Percentiles rank a stretch among this genome's conserved stretches.
phyloP scores from a whole-genome alignment of 23 red algal species.

The Gracilariopsis chorda region DNA sequence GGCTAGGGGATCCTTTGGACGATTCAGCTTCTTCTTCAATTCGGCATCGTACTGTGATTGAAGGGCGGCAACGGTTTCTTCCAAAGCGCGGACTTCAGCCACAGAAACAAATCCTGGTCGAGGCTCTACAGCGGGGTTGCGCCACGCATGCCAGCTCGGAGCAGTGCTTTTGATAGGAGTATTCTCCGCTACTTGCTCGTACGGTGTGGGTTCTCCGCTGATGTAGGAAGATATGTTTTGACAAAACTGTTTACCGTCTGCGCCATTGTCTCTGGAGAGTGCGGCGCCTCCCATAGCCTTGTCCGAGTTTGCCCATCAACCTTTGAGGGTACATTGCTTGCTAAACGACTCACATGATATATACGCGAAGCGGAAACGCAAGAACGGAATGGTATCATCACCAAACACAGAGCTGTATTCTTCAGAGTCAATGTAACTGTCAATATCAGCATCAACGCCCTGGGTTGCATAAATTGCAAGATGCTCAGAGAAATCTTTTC shows the following conservation, averaged over 20 bases:
- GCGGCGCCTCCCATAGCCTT: slow-evolving; percentile 84
- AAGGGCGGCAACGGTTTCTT: slow-evolving; percentile 22
- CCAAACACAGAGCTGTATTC: slow-evolving; percentile 81
- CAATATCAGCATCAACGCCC: slow-evolving; percentile 81
- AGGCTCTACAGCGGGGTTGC: slow-evolving; percentile 58
- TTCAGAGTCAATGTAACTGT: slow-evolving; percentile 66
- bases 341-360: slow-evolving; percentile 76
- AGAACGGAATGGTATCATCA: slow-evolving; percentile 61
- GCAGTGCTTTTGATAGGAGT: slow-evolving; percentile 66
- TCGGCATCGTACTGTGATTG: slow-evolving; percentile 45
- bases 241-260: slow-evolving; percentile 63
- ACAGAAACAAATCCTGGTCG: slow-evolving; percentile 54
- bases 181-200: slow-evolving; percentile 70
- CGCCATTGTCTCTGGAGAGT: slow-evolving; percentile 70
- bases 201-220: slow-evolving; percentile 29
- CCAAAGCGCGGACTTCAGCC: slow-evolving; percentile 39
- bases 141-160: slow-evolving; percentile 70
- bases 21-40: slow-evolving; percentile 3
- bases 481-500: slow-evolving; percentile 53
- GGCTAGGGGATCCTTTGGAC: slow-evolving; percentile 26
- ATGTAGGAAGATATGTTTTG: slow-evolving; percentile 47
- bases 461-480: slow-evolving; percentile 33
- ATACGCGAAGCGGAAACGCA: slow-evolving; percentile 74
- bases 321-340: slow-evolving; percentile 70
- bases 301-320: slow-evolving; percentile 79